Evolutionary conservation across 2,329 filamentous ascomycete genomes (phyloP).

Genomic region (Septoria petroselini): DNA sequence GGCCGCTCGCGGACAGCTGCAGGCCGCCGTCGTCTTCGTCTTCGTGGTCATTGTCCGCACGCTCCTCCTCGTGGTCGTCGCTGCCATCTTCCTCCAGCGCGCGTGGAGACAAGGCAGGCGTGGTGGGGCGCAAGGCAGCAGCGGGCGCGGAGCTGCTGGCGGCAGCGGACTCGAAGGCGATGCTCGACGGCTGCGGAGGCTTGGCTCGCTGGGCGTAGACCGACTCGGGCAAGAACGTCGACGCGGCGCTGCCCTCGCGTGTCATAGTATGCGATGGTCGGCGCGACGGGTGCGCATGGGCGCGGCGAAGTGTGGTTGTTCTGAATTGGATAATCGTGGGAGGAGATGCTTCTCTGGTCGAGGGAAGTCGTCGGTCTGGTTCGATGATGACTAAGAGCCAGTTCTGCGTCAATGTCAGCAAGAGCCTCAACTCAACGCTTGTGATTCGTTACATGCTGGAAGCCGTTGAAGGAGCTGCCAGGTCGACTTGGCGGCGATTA

Average conservation of each 20-base stretch:
- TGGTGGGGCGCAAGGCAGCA: conserved; percentile 15
- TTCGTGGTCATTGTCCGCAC: conserved; percentile 36
- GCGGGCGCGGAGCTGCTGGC: conserved; percentile 18
- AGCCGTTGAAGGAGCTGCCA: too few relatives aligned
- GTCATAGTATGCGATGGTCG: conserved; percentile 9
- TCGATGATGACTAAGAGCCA: too few relatives aligned
- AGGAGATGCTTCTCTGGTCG: background rate
- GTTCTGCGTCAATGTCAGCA: conserved; percentile 6
- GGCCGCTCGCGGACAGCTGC: conserved; percentile 53
- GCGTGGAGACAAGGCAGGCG: conserved; percentile 18
- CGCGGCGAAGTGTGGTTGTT: background rate
- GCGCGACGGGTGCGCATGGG: conserved; percentile 11
- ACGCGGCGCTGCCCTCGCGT: conserved; percentile 11
- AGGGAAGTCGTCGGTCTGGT: background rate
- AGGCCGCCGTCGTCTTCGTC: conserved; percentile 34
- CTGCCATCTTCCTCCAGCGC: conserved; percentile 5
- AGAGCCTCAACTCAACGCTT: background rate
- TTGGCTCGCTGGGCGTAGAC: conserved; percentile 29
- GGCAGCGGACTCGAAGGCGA: conserved; percentile 16
- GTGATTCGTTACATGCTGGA: conserved; percentile 5
- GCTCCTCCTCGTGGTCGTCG: background rate
- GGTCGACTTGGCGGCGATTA: background rate
- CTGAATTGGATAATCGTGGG: background rate
- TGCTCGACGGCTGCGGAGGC: conserved; percentile 31
- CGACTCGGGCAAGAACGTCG: conserved; percentile 12